Evolutionary conservation across 2,329 filamentous ascomycete species (phyloP).

Genomic region (Penicillium sp.): DNA sequence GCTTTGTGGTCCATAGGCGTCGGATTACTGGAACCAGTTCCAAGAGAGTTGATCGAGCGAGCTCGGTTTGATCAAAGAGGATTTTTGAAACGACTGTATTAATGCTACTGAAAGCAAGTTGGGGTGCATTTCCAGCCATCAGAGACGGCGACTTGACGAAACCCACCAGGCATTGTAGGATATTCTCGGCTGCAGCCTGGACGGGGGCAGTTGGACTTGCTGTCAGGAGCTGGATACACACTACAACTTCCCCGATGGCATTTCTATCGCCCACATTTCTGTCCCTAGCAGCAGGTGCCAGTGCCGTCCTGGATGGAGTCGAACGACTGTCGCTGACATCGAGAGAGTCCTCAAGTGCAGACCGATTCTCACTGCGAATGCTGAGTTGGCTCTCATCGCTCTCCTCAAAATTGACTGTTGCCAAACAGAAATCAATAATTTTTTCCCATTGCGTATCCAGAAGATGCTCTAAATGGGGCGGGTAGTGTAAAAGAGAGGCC

Average conservation of each 20-base stretch:
- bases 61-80: slow-evolving; percentile 60
- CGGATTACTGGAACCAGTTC: slow-evolving; percentile 65
- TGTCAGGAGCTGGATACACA: slow-evolving; percentile 60
- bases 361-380: slow-evolving; percentile 25
- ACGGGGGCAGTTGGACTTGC: slow-evolving; percentile 64
- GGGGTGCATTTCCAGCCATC: slow-evolving; percentile 57
- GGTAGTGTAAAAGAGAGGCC: slow-evolving; percentile 61
- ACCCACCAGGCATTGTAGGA: slow-evolving; percentile 53
- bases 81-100: slow-evolving; percentile 63
- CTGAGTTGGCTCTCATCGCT: slow-evolving; percentile 28
- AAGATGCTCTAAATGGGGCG: slow-evolving; percentile 75
- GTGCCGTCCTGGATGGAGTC: slow-evolving; percentile 28
- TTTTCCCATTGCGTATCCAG: slow-evolving; percentile 61
- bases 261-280: slow-evolving; percentile 28
- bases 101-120: slow-evolving; percentile 67
- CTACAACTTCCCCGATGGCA: slow-evolving; percentile 52
- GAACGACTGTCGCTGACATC: slow-evolving; percentile 24
- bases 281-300: slow-evolving; percentile 24
- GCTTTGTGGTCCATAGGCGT: slow-evolving; percentile 68
- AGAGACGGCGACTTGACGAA: slow-evolving; percentile 58
- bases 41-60: slow-evolving; percentile 56
- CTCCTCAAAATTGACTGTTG: slow-evolving; percentile 46
- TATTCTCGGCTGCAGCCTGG: slow-evolving; percentile 48
- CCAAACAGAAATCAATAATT: slow-evolving; percentile 64
- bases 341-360: slow-evolving; percentile 25